Base-by-base conservation (phyloP, 495 filamentous ascomycete species). In the Trichoderma virens region DNA sequence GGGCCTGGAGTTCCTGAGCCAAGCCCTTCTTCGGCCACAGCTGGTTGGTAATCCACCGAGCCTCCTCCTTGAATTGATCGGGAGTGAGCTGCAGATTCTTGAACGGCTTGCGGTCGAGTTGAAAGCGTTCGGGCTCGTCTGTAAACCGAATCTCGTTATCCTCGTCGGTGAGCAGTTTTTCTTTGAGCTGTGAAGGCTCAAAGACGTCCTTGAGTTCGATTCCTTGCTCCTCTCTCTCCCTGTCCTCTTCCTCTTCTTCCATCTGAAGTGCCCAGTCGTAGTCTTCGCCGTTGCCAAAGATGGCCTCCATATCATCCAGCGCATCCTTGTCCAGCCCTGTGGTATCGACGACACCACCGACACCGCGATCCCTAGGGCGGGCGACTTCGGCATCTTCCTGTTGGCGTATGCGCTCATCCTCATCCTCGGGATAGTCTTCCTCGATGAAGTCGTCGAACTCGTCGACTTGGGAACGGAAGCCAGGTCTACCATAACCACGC, bases 381-480 rank as follows among this genome's bases (percentile, higher is more conserved):
- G 88, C 88, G 64, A 97, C 90, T 68, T 96, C 94, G 69, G 86
- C 81, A 66, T 98, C 94, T 70, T 97, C 94, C 61, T 88, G 86
- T 65, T 90, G 83, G 54, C 83, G 86, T 61, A 87, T 86, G 23
- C 82, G 79, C 68, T 93, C 85, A 45, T 84, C 91, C 63, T 94
- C 92, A 65, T 97, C 92, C 65, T 91, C 92, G 43, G 92, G 88
- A 62, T 89, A 92, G 68, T 97, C 94, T 66, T 97, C 91, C 69
- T 97, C 93, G 70, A 98, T 98, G 77, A 98, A 98, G 71, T 92
- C 94, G 62, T 90, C 94, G 70, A 98, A 92, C 71, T 98, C 94
- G 71, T 96, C 90, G 28, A 83, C 84, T 59, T 84, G 74, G n/a
- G 78, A 73, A 78, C 79, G 71, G 70, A 83, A 74, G 70, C 82